Evolutionary conservation across 2,329 filamentous ascomycete species (phyloP).

Genomic region (Epichloe sylvatica): DNA sequence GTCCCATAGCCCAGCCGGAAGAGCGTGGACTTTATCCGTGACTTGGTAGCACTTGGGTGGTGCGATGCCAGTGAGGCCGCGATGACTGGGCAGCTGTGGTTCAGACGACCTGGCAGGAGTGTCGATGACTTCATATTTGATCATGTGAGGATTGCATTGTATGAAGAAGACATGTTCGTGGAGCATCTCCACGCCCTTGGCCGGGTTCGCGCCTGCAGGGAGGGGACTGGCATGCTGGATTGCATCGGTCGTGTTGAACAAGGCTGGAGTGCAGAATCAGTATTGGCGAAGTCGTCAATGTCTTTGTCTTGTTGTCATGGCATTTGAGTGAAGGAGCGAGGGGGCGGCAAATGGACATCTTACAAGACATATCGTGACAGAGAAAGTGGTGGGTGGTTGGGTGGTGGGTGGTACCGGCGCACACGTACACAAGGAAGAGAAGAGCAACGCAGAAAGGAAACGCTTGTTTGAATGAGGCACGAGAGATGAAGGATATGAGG

Average conservation of each 20-base stretch:
- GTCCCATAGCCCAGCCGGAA: constrained; percentile 43
- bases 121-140: constrained; percentile 26
- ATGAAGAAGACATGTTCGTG: constrained; percentile 40
- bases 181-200: constrained; percentile 30
- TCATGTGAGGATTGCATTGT: constrained; percentile 36
- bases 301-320: neutral
- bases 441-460: too few species aligned
- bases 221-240: constrained; percentile 29
- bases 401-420: neutral
- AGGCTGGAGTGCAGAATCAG: constrained; percentile 9
- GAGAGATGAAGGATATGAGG: too few species aligned
- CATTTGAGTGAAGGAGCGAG: neutral
- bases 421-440: neutral
- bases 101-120: constrained; percentile 12
- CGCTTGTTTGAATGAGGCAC: too few species aligned
- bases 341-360: neutral
- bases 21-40: constrained; percentile 34
- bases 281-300: too few species aligned
- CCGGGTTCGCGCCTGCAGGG: constrained; percentile 21
- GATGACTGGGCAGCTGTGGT: constrained; percentile 17
- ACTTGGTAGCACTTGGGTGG: constrained; percentile 31
- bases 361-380: constrained; percentile 9
- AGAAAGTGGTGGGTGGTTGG: neutral
- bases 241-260: constrained; percentile 31
- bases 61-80: constrained; percentile 12